Evolutionary conservation across 83 land plant species (phyloP).

Genomic region (Isoetes engelmannii): DNA sequence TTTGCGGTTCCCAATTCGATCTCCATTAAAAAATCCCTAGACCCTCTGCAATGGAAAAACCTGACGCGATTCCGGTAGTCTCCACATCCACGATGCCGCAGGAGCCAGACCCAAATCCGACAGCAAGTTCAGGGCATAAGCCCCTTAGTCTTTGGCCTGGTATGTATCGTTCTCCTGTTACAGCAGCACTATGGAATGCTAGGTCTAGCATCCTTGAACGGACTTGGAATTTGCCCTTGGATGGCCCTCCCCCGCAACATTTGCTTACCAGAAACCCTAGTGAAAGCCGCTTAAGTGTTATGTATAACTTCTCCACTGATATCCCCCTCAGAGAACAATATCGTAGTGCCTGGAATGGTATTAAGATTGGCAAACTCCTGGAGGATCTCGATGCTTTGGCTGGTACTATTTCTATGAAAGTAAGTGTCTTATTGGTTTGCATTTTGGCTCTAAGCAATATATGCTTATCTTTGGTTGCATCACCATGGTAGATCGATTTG

Average conservation of each 20-base stretch:
- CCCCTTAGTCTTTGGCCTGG: conserved; percentile 88
- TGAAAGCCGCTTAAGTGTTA: conserved; percentile 61
- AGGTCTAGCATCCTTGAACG: conserved; percentile 65
- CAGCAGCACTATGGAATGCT: conserved; percentile 85
- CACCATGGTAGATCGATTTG: too few relatives aligned
- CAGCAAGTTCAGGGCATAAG: conserved; percentile 24
- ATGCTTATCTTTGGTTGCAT: too few relatives aligned
- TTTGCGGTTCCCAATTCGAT: too few relatives aligned
- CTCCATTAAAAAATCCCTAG: too few relatives aligned
- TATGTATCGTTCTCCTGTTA: conserved; percentile 88
- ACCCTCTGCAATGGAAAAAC: too few relatives aligned
- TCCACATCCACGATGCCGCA: too few relatives aligned
- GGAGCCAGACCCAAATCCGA: background rate
- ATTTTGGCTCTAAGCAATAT: too few relatives aligned
- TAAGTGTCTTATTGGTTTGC: conserved; percentile 20
- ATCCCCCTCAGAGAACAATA: conserved; percentile 80
- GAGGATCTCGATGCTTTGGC: conserved; percentile 96
- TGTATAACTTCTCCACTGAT: conserved; percentile 57
- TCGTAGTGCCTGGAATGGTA: conserved; percentile 81
- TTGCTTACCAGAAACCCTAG: conserved; percentile 57
- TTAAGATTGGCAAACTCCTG: conserved; percentile 80
- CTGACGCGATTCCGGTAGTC: too few relatives aligned
- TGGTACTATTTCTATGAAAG: conserved; percentile 89
- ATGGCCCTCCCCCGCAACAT: conserved; percentile 53
- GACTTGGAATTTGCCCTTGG: conserved; percentile 36